These are phyloP conservation scores for Grifola frondosa DNA, from an alignment of 1,284 basidiomycete species.

Conservation along the genomic window DNA sequence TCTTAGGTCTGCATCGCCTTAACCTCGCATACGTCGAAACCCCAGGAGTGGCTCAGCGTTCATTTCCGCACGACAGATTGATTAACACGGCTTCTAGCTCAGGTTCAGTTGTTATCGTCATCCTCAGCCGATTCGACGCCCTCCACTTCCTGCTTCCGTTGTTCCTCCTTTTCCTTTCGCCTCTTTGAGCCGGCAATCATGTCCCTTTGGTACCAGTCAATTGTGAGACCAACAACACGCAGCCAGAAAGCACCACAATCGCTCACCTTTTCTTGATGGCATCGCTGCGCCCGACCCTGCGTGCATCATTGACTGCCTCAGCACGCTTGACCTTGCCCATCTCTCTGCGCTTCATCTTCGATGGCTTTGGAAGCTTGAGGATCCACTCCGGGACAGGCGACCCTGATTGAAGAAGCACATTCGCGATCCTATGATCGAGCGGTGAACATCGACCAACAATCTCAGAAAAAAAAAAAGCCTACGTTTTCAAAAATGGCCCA, in stretches of 20 bases:
- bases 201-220: slow-evolving; percentile 44
- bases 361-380: slow-evolving; percentile 81
- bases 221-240: slow-evolving; percentile 10
- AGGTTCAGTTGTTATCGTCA: too few species aligned
- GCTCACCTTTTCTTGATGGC: slow-evolving; percentile 72
- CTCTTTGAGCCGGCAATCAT: slow-evolving; percentile 75
- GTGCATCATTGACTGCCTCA: slow-evolving; percentile 71
- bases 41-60: too few species aligned
- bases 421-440: slow-evolving; percentile 72
- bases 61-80: too few species aligned
- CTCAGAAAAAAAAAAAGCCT: slow-evolving; percentile 30
- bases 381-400: slow-evolving; percentile 92
- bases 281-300: slow-evolving; percentile 69
- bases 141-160: slow-evolving; percentile 12
- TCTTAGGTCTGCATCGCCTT: too few species aligned
- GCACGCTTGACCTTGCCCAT: slow-evolving; percentile 86
- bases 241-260: neutral
- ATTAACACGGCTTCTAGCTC: too few species aligned
- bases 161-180: slow-evolving; percentile 41
- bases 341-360: slow-evolving; percentile 81
- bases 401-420: slow-evolving; percentile 89
- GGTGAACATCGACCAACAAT: slow-evolving; percentile 4
- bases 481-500: slow-evolving; percentile 89
- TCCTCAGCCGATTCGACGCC: too few species aligned
- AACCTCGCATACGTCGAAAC: too few species aligned